phyloP scores from a whole-genome alignment of 768 basidiomycete species.

The Leccinellum rugosiceps region DNA sequence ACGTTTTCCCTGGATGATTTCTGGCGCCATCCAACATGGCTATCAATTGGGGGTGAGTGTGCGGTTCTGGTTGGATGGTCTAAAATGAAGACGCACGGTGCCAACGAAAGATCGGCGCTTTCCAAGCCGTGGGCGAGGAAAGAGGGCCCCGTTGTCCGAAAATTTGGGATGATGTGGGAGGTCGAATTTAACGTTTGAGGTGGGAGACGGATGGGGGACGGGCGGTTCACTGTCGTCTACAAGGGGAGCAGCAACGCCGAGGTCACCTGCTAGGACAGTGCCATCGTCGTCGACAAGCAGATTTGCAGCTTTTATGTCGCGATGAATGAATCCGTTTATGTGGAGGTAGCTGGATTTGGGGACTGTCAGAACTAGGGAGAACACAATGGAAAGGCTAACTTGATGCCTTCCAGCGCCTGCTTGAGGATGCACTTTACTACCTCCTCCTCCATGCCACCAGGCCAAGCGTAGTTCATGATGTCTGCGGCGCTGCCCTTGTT shows the following conservation, averaged over 20 bases:
- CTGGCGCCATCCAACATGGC: conserved; percentile 98
- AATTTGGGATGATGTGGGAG: conserved; percentile 13
- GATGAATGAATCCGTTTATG: conserved; percentile 85
- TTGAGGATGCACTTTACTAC: conserved; percentile 80
- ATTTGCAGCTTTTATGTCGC: conserved; percentile 93
- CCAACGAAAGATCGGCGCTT: conserved; percentile 93
- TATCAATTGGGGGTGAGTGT: conserved; percentile 21
- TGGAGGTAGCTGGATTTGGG: conserved; percentile 66
- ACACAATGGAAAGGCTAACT: conserved; percentile 45
- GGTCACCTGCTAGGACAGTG: conserved; percentile 86
- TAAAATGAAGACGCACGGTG: conserved; percentile 49
- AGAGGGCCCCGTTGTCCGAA: neutral
- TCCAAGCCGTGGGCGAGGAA: conserved; percentile 48
- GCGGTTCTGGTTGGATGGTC: neutral
- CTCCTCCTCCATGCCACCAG: conserved; percentile 89
- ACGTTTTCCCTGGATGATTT: conserved; percentile 78
- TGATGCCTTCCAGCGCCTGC: conserved; percentile 85
- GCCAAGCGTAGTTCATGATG: conserved; percentile 80
- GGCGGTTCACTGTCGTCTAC: conserved; percentile 57
- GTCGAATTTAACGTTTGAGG: conserved; percentile 38
- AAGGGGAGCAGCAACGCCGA: conserved; percentile 88
- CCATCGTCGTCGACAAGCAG: conserved; percentile 88
- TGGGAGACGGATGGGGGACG: conserved; percentile 19
- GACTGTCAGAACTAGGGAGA: neutral
- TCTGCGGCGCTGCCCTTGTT: conserved; percentile 84